Base-by-base conservation (phyloP, 306 rosid genomes). In the Lathyrus oleraceus region DNA sequence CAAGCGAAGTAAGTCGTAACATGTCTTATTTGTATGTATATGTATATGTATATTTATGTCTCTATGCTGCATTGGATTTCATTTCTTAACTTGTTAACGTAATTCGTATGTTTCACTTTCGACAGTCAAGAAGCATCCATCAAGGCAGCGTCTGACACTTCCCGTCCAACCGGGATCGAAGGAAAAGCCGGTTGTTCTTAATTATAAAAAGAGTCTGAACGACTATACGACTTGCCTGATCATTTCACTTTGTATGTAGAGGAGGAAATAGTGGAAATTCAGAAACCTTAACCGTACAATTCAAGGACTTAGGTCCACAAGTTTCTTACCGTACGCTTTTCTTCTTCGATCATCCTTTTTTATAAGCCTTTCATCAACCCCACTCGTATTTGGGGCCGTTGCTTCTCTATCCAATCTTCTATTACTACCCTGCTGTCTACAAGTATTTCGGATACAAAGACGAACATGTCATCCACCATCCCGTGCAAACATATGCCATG, bases 261-360 rank as follows among this genome's bases (percentile, higher is more conserved):
- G n/a, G n/a, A n/a, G n/a, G n/a, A n/a, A n/a, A n/a, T n/a, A n/a
- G 64, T 54, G 89, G 89, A 69, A 85, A 81, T 83, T 81, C 88
- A 9, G 81, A 89, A 53, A 76, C 71, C 74, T 59, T 91, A 64
- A 87, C 92, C 10, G 85, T 91, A 6, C 83, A 87, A 27, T 87
- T 91, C 78, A 95, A 94, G 87, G 99, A 95, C 84, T 79, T 95
- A 9, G 99, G 99, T 19, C 87, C 92, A 0, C 99, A 95, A 83
- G 97, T 91, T 79, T 89, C 96, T 4, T 95, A 95, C 10, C 82
- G 85, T 0, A 95, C 83, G 0, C 97, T 95, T 59, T 95, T 95
- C 75, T 94, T 94, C 83, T 95, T 19, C 0, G 99, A 95, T n/a
- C n/a, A n/a, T n/a, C n/a, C n/a, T n/a, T n/a, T n/a, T n/a, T n/a